A percentile compares a stretch with the other conserved stretches of the same genome.
Conservation (phyloP, 164 flowering plant species). For the Akebia trifoliata region DNA sequence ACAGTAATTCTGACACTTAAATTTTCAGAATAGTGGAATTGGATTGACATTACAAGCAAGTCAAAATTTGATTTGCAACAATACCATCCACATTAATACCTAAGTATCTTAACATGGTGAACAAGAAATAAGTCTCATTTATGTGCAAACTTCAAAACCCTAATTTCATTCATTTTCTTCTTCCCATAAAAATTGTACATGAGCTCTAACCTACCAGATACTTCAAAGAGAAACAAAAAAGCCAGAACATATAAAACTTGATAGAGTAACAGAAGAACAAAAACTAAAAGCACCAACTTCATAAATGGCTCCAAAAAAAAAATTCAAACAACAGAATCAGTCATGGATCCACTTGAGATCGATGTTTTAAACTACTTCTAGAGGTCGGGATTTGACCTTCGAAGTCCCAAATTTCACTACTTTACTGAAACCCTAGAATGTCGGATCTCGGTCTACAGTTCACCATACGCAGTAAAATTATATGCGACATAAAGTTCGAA, state of each 20-base stretch:
- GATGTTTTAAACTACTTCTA: neutral
- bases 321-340: neutral
- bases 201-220: neutral
- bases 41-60: neutral
- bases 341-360: conserved; percentile 2
- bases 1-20: neutral
- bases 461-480: conserved; percentile 6
- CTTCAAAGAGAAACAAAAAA: neutral
- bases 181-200: neutral
- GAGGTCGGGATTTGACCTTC: neutral
- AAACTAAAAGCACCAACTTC: neutral
- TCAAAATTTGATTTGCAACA: neutral
- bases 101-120: no score
- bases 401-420: conserved; percentile 1
- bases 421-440: conserved; percentile 22
- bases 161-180: neutral
- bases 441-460: conserved; percentile 16
- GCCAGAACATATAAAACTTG: neutral
- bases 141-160: conserved; percentile 5
- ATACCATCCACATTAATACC: neutral
- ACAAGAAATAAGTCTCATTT: conserved; percentile 3
- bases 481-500: conserved; percentile 2
- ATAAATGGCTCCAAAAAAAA: neutral
- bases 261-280: neutral
- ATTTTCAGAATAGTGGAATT: neutral